Evolutionary conservation across 2,329 filamentous ascomycete genomes (phyloP), one percentile per base, ranked within the genome.

Genomic region (Endoconidiophora polonica): DNA sequence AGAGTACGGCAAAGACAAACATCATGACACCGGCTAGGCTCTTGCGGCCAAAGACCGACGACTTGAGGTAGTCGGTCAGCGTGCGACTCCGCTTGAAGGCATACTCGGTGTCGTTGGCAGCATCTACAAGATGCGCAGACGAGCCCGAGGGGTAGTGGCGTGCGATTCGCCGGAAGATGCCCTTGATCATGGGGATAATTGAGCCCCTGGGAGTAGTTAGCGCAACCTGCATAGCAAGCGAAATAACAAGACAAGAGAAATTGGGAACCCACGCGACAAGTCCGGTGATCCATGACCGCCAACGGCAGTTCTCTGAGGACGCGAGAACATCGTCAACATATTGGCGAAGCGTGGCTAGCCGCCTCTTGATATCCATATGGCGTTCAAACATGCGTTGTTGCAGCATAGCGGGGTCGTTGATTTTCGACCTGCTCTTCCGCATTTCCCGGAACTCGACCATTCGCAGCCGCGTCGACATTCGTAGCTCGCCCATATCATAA

Each of bases 1-100:
- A 77, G 38, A 77, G 61, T 18, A 75, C 69, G 2, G 72, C 69
- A 54, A 77, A 71, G 2, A 77, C 71, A 29, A 77, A 69, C 55
- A 74, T 69, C 6, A 70, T 69, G 7, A 76, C 54, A 36, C 68
- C 68, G 1, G 73, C 72, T 23, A 75, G 58, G 20, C 50, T 39
- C 12, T 68, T 68, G 12, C 63, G 65, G 3, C 70, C 67, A 7
- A 66, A 61, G 1, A 72, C 59, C 5, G 66, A 64, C 43, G 64
- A 60, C 49, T 70, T 63, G 57, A 77, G 73, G 47, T 73, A 68
- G 3, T 65, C 56, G 24, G 77, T 61, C 3, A 77, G 65, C 2
- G 65, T 63, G 59, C 68, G 69, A 59, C 71, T 73, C 56, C 65
- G 66, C 23, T 59, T 61, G 58, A 76, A 77, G 26, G 74, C 74